Evolutionary conservation across 2,329 filamentous ascomycete genomes (phyloP).

Genomic region (Xylaria sp.): DNA sequence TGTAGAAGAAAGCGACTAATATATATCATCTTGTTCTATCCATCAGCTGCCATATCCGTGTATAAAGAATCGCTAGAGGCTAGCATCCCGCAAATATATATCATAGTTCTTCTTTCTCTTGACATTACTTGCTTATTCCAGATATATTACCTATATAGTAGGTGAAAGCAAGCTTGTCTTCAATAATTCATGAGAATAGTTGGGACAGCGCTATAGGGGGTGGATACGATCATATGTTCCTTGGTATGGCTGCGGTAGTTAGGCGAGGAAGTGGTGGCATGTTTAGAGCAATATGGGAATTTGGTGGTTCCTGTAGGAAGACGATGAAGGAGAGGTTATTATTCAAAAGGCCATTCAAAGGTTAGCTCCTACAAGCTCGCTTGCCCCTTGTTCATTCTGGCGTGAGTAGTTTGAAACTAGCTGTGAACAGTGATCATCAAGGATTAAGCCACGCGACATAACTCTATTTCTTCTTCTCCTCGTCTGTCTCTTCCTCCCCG

Average conservation of each 20-base stretch:
- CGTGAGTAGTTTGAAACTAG: neutral
- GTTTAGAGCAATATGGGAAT: too few species aligned
- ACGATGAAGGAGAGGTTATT: too few species aligned
- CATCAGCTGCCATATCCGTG: conserved; percentile 1
- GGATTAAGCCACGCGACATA: neutral
- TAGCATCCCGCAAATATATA: too few species aligned
- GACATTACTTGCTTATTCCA: neutral
- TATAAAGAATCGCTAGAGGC: neutral
- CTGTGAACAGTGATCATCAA: neutral
- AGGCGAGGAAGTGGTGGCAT: neutral
- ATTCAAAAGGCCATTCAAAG: too few species aligned
- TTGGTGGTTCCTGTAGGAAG: too few species aligned
- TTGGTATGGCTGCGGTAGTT: neutral
- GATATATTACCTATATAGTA: neutral
- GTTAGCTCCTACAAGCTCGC: neutral
- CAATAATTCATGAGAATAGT: neutral
- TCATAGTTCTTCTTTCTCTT: neutral
- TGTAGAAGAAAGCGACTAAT: conserved; percentile 37
- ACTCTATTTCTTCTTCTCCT: neutral
- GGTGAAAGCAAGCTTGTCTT: neutral
- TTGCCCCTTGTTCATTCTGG: neutral
- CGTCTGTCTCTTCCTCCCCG: neutral
- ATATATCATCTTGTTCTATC: conserved; percentile 30
- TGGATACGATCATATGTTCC: neutral
- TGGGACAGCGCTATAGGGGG: neutral